Evolutionary conservation across 2,329 filamentous ascomycete genomes (phyloP), one percentile per base, ranked within the genome.

Genomic region (Zelopaecilomyces penicillatus): DNA sequence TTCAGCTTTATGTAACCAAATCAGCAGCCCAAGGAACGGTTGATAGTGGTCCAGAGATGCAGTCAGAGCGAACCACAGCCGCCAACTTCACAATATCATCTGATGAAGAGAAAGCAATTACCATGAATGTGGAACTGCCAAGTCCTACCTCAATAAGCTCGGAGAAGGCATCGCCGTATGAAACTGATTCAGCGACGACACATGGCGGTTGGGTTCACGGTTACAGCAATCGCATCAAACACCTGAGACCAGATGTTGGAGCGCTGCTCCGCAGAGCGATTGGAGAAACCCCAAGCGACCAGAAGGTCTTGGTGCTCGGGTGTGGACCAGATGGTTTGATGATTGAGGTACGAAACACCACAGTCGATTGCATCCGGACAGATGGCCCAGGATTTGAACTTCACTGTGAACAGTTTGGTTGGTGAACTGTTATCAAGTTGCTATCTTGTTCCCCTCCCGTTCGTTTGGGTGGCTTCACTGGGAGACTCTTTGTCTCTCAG

Each of bases 341-440:
- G 63, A 55, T 58, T 26, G 51, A 60, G 27, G 64, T 73, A 32
- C 65, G 71, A 28, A 64, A 69, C 42, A 64, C 66, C 2, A 59
- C 65, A 0, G 66, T 68, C 2, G 52, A 52, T 9, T 62, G 58
- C 43, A 71, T 75, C 39, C 60, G 55, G 26, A 42, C 56, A 0
- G 58, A 63, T 6, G 70, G 70, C 1, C 68, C 70, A 2, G 64
- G 65, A 28, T 57, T 75, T 4, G 70, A 72, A 50, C 56, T 75
- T 10, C 70, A 75, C 57, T 69, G 67, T 42, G 72, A 75, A 56
- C 59, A 68, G 37, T 73, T 73, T 55, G 68, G 63, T 5, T 70
- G 67, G 67, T 70, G 49, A 57, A 32, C 19, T 19, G 19, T 19
- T 19, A 19, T 19, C 19, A 19, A 19, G 19, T 19, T 19, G 19